Evolutionary conservation across 2,329 filamentous ascomycete genomes (phyloP).

Genomic region (Calonectria pseudoreteaudii): DNA sequence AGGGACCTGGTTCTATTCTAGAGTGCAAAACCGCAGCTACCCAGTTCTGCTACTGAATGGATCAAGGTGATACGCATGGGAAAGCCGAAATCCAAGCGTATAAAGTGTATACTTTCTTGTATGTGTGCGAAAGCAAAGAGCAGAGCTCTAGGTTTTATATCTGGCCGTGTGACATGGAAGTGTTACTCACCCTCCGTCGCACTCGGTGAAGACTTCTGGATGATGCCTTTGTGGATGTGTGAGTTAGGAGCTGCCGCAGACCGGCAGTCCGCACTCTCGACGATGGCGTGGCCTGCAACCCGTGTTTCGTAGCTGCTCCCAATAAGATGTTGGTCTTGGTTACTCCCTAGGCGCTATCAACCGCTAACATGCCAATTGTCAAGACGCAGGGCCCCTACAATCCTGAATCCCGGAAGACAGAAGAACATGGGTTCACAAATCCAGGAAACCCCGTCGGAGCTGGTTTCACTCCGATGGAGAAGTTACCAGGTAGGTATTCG

Average conservation of each 20-base stretch:
- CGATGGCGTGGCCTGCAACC: not conserved
- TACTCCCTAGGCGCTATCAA: not conserved
- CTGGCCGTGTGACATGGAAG: no score
- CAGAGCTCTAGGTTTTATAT: no score
- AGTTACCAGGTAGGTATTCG: conserved; percentile 52
- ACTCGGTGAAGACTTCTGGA: not conserved
- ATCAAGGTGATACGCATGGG: no score
- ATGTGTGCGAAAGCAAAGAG: no score
- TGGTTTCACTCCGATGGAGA: conserved; percentile 45
- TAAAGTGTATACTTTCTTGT: no score
- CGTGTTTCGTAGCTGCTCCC: not conserved
- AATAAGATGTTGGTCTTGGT: not conserved
- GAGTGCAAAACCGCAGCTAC: no score
- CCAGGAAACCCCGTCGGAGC: conserved; percentile 50
- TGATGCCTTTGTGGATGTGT: not conserved
- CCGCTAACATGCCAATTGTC: conserved; percentile 26
- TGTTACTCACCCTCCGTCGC: no score
- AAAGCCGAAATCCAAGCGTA: no score
- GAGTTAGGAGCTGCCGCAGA: not conserved
- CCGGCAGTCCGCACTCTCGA: not conserved
- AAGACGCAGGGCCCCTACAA: conserved; percentile 53
- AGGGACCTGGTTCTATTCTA: no score
- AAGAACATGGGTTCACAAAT: conserved; percentile 47
- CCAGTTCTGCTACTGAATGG: no score
- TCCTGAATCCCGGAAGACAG: conserved; percentile 47